Base-by-base conservation (phyloP, 768 basidiomycete genomes). In the Fibroporia radiculosa region DNA sequence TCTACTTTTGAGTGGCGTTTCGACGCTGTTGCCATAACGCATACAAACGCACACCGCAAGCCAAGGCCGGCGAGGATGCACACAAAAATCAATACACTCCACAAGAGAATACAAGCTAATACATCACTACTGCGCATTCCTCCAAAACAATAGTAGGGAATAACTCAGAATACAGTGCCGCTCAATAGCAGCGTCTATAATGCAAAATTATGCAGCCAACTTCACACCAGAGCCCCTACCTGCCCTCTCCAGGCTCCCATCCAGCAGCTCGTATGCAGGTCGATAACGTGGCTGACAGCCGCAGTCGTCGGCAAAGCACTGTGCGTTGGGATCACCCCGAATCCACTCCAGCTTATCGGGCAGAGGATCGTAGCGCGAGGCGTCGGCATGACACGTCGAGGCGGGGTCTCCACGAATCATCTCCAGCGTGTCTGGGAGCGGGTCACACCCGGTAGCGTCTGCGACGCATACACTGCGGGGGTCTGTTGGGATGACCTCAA, bases 191-290 rank as follows among this genome's bases (percentile, higher is more conserved):
- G n/a, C n/a, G n/a, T n/a, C n/a, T n/a, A n/a, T n/a, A n/a, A n/a
- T n/a, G n/a, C n/a, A n/a, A n/a, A n/a, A 18, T 35, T 19, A 35
- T 35, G 7, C 34, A 19, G 6, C 8, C 8, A 35, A 19, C 41
- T 42, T 42, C n/a, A 42, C 8, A n/a, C 13, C 41, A 24, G 64
- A 53, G 22, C 75, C 77, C 26, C 84, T 68, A 8, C 84, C 84
- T 10, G 74, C 80, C 32, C 90, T 73, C 62, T 93, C 90, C 38
- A 89, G 67, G 39, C 67, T 68, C 19, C 75, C 86, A 56, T 93
- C 88, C 26, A 67, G 56, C 1, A 95, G 72, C 66, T 89, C 83
- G 64, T 89, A 86, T 1, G 92, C 91, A 1, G 91, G 91, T 23
- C 71, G 69, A 58, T 85, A 93, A 20, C 66, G 68, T 31, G 63